These are phyloP conservation scores for Eucalyptus microcorys DNA, from an alignment of 345 rosid genomes.

Conservation along the genomic window DNA sequence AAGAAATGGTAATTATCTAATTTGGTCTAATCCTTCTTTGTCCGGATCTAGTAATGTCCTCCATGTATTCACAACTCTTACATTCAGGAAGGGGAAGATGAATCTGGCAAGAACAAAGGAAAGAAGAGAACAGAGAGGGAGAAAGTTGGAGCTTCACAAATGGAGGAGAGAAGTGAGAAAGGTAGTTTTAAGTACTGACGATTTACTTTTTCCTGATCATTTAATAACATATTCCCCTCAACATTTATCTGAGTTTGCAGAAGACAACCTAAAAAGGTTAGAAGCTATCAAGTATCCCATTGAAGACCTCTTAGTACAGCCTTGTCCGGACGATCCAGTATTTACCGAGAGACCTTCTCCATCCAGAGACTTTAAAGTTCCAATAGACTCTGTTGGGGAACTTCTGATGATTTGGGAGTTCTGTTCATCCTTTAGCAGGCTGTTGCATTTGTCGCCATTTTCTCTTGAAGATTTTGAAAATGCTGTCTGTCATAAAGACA, in stretches of 20 bases:
- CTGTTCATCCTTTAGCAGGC: constrained; percentile 72
- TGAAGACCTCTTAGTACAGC: constrained; percentile 75
- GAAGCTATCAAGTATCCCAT: constrained; percentile 73
- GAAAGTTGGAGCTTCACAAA: constrained; percentile 9
- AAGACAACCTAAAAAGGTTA: constrained; percentile 13
- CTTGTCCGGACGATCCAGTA: constrained; percentile 55
- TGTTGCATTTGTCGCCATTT: constrained; percentile 64
- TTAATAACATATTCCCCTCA: neutral
- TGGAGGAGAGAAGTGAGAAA: neutral
- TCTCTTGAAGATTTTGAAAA: constrained; percentile 89
- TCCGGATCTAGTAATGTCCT: constrained; percentile 1
- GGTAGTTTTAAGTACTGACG: neutral
- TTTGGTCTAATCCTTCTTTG: neutral
- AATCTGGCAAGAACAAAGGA: constrained; percentile 39
- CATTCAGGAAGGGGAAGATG: constrained; percentile 39
- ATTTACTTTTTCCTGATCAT: neutral
- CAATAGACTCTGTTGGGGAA: constrained; percentile 72
- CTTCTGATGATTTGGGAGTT: constrained; percentile 96
- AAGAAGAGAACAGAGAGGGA: constrained; percentile 36
- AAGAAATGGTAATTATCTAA: constrained; percentile 6
- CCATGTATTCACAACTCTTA: neutral
- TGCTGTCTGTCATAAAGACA: constrained; percentile 81
- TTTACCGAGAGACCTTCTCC: constrained; percentile 68
- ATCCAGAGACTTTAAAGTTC: constrained; percentile 66
- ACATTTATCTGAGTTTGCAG: constrained; percentile 25